phyloP scores from a whole-genome alignment of 2,329 filamentous ascomycete genomes.

The Dryadomyces quercivorus region DNA sequence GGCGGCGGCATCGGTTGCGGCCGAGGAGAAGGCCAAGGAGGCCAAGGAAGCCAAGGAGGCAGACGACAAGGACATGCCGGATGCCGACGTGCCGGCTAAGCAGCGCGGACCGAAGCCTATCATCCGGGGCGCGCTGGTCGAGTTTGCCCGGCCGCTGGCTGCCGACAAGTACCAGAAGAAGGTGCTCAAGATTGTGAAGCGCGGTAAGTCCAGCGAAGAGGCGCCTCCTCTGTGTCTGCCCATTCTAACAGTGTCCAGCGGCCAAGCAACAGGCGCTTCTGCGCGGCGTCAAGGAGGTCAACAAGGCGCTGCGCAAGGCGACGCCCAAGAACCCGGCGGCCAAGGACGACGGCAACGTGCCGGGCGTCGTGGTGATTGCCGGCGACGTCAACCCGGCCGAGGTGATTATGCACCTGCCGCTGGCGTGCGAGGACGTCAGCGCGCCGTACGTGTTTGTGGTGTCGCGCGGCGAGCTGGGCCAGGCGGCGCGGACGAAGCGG shows the following conservation, averaged over 20 bases:
- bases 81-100: constrained; percentile 32
- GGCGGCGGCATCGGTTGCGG: constrained; percentile 31
- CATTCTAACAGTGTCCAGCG: constrained; percentile 44
- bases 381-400: constrained; percentile 98
- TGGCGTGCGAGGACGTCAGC: constrained; percentile 96
- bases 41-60: constrained; percentile 21
- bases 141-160: constrained; percentile 71
- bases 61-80: constrained; percentile 30
- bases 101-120: constrained; percentile 15
- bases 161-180: constrained; percentile 65
- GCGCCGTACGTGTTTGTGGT: constrained; percentile 94
- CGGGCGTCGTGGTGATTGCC: constrained; percentile 78
- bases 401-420: constrained; percentile 94
- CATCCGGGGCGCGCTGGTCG: constrained; percentile 47
- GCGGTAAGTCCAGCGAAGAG: constrained; percentile 32
- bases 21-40: constrained; percentile 8
- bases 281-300: constrained; percentile 96
- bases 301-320: constrained; percentile 95
- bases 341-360: constrained; percentile 33
- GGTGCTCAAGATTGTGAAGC: constrained; percentile 52
- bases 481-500: constrained; percentile 87
- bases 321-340: constrained; percentile 50
- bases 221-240: too few species aligned
- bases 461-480: constrained; percentile 84
- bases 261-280: constrained; percentile 93